These are phyloP conservation scores for Whalleya microplaca DNA, from an alignment of 2,329 filamentous ascomycete genomes.

Conservation along the genomic window DNA sequence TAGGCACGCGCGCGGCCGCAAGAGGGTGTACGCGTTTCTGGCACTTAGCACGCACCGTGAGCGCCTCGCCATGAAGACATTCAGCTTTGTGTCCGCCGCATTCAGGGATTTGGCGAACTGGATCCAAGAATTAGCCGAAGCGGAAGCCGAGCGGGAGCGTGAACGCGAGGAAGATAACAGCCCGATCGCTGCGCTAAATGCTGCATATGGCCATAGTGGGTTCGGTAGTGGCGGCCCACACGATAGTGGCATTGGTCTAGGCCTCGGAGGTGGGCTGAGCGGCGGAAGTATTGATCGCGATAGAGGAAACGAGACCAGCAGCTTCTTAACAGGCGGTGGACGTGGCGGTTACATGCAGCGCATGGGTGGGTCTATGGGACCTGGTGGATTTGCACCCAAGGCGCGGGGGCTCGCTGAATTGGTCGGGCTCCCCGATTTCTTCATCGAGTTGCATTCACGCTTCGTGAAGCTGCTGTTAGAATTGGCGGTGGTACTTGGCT, in stretches of 20 bases:
- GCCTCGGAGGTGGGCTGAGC: constrained; percentile 33
- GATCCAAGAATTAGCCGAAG: constrained; percentile 68
- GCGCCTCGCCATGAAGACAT: constrained; percentile 67
- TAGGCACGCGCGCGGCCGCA: constrained; percentile 67
- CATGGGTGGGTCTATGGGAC: constrained; percentile 58
- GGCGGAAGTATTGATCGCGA: constrained; percentile 32
- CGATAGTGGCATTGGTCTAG: constrained; percentile 35
- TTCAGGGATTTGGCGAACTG: constrained; percentile 68
- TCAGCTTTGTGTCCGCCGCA: constrained; percentile 62
- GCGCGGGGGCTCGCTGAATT: constrained; percentile 67
- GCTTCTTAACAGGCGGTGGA: constrained; percentile 59
- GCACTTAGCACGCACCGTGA: constrained; percentile 69
- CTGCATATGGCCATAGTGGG: constrained; percentile 47
- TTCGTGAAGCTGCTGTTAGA: constrained; percentile 68
- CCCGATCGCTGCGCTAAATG: constrained; percentile 45
- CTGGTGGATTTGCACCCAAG: constrained; percentile 58
- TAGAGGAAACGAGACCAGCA: constrained; percentile 49
- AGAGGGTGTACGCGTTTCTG: constrained; percentile 70
- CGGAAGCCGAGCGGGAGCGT: constrained; percentile 61
- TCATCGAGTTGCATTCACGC: constrained; percentile 66
- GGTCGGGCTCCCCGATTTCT: constrained; percentile 69
- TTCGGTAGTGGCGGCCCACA: constrained; percentile 40
- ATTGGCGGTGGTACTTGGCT: constrained; percentile 57
- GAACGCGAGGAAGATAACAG: constrained; percentile 45
- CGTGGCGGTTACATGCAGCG: constrained; percentile 58